Conservation (phyloP, 2,329 filamentous ascomycete species). For the Fusarium poae region DNA sequence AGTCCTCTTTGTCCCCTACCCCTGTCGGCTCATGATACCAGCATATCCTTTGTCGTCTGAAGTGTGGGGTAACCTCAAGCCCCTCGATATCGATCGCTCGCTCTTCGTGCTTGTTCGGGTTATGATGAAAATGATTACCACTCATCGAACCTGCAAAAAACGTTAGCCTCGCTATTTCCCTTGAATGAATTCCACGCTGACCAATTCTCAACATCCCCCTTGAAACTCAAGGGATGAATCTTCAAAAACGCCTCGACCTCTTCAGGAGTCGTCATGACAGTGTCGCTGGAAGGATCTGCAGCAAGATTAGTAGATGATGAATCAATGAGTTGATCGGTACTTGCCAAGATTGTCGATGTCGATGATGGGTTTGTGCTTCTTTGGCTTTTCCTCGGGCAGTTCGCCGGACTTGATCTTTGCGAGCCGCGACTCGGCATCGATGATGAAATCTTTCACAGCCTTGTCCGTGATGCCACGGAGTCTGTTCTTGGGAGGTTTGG, state of each 20-base stretch:
- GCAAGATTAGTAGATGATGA: neutral
- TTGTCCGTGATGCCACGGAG: neutral
- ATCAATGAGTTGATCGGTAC: accelerated
- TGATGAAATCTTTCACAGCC: neutral
- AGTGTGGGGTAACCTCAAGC: too few relatives aligned
- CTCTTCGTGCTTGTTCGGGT: neutral
- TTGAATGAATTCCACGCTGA: neutral
- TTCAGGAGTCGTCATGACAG: neutral
- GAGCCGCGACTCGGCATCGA: neutral
- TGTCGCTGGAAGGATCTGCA: neutral
- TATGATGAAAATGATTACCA: neutral
- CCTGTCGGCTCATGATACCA: too few relatives aligned
- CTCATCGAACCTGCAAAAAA: neutral
- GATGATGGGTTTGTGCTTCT: neutral
- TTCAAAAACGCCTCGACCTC: neutral
- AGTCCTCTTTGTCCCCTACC: too few relatives aligned
- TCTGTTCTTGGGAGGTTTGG: neutral
- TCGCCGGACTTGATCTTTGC: too few relatives aligned
- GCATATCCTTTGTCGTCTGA: too few relatives aligned
- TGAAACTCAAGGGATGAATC: neutral
- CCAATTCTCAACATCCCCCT: neutral
- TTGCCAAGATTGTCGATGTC: neutral
- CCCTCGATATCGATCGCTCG: too few relatives aligned
- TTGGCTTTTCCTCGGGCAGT: neutral
- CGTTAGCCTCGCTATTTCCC: neutral